phyloP scores from a whole-genome alignment of 176 grass and related monocot genomes.

The Phoenix dactylifera region DNA sequence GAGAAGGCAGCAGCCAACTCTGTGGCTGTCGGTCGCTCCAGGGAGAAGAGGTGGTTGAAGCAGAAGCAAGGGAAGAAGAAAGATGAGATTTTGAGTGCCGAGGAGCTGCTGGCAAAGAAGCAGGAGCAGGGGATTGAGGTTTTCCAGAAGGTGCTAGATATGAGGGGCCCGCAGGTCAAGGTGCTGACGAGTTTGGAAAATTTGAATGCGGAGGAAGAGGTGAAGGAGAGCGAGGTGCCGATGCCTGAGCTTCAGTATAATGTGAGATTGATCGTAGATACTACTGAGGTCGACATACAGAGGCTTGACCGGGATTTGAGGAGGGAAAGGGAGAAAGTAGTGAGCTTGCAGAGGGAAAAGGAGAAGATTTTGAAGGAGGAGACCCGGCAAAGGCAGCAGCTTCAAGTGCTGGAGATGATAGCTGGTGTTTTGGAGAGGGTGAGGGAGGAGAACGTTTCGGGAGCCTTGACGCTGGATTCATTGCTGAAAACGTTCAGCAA shows the following conservation, averaged over 20 bases:
- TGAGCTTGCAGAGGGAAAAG: slow-evolving; percentile 52
- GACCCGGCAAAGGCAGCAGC: slow-evolving; percentile 37
- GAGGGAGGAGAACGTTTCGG: slow-evolving; percentile 32
- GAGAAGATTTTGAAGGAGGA: slow-evolving; percentile 57
- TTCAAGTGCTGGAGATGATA: slow-evolving; percentile 59
- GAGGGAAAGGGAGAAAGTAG: slow-evolving; percentile 53
- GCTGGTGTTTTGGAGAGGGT: slow-evolving; percentile 50
- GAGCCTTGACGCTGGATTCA: slow-evolving; percentile 44
- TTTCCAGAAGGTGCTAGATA: slow-evolving; percentile 70
- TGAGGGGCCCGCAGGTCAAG: slow-evolving; percentile 60
- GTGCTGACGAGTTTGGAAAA: slow-evolving; percentile 57
- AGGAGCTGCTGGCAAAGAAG: slow-evolving; percentile 65
- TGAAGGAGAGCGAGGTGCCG: slow-evolving; percentile 55
- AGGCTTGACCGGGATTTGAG: slow-evolving; percentile 49
- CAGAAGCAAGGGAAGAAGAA: slow-evolving; percentile 34
- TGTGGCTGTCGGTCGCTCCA: slow-evolving; percentile 12
- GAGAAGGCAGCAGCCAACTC: slow-evolving; percentile 21
- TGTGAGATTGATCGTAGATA: slow-evolving; percentile 58
- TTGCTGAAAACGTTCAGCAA: slow-evolving; percentile 47
- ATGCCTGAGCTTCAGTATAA: slow-evolving; percentile 81
- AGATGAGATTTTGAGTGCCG: slow-evolving; percentile 41
- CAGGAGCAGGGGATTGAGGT: slow-evolving; percentile 37
- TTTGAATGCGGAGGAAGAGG: slow-evolving; percentile 52
- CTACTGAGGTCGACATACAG: slow-evolving; percentile 51
- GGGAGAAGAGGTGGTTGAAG: slow-evolving; percentile 54